A percentile compares a stretch with the other conserved stretches of the same genome.
phyloP scores from a whole-genome alignment of 2,329 filamentous ascomycete species.

The Elsinoe ampelina region DNA sequence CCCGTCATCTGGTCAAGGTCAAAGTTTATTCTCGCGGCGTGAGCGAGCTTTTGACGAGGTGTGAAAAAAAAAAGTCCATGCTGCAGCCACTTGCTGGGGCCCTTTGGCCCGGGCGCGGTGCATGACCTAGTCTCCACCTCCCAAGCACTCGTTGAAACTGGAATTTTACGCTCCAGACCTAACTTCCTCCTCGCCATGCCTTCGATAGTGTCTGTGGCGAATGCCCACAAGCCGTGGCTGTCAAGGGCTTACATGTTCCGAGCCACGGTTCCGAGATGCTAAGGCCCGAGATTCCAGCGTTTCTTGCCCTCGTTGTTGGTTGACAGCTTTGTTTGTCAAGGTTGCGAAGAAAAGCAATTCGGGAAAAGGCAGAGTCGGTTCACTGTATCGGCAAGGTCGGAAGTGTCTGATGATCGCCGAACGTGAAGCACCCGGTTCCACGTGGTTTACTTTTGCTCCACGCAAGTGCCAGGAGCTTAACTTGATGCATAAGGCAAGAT shows the following conservation, averaged over 20 bases:
- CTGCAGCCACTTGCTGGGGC: not conserved
- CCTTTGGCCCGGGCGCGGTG: not conserved
- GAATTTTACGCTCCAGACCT: not conserved
- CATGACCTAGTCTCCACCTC: not conserved
- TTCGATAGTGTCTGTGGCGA: not conserved
- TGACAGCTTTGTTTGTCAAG: not conserved
- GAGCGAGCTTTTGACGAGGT: not conserved
- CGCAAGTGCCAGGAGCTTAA: conserved; percentile 1
- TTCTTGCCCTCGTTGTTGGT: not conserved
- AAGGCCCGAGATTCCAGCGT: not conserved
- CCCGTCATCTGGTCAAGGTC: conserved; percentile 7
- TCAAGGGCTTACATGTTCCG: not conserved
- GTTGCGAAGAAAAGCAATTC: not conserved
- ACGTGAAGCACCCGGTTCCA: conserved; percentile 4
- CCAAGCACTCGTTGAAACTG: not conserved
- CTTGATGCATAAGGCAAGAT: not conserved
- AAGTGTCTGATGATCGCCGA: conserved; percentile 3
- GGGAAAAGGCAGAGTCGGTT: not conserved
- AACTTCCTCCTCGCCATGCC: not conserved
- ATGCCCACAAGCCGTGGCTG: not conserved
- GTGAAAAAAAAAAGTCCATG: not conserved
- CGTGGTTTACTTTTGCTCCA: not conserved
- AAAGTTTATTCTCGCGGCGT: not conserved
- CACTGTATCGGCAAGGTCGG: not conserved
- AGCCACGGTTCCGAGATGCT: not conserved